These are phyloP conservation scores for Candida ipomoeae DNA, from an alignment of 805 yeast species.

Conservation along the genomic window DNA sequence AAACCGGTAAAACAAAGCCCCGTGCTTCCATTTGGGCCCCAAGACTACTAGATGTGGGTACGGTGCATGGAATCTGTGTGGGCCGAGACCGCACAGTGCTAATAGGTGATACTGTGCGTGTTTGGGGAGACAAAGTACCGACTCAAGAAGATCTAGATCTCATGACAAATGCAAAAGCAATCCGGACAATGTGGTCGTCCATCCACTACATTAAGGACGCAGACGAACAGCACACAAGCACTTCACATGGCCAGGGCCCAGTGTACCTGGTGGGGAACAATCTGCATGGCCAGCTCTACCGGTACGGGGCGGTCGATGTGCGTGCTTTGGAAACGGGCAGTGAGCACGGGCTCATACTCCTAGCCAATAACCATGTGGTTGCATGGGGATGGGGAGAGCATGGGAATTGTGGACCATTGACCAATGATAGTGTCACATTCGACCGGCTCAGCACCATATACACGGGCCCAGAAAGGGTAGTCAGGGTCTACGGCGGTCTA, in stretches of 20 bases:
- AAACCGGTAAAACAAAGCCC: slow-evolving; percentile 11
- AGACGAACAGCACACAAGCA: not conserved
- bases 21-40: slow-evolving; percentile 24
- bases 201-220: slow-evolving; percentile 39
- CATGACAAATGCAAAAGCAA: slow-evolving; percentile 12
- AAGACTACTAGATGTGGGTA: slow-evolving; percentile 14
- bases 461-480: slow-evolving; percentile 19
- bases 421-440: slow-evolving; percentile 30
- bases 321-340: slow-evolving; percentile 59
- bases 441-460: slow-evolving; percentile 34
- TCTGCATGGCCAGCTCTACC: slow-evolving; percentile 64
- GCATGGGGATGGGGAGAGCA: slow-evolving; percentile 99
- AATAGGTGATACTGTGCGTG: slow-evolving; percentile 15
- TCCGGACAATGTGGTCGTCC: slow-evolving; percentile 76
- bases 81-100: slow-evolving; percentile 60
- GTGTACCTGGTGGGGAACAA: slow-evolving; percentile 66
- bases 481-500: slow-evolving; percentile 53
- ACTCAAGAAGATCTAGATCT: slow-evolving; percentile 17
- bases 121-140: slow-evolving; percentile 11
- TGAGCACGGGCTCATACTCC: slow-evolving; percentile 69
- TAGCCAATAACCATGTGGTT: slow-evolving; percentile 33
- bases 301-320: slow-evolving; percentile 15
- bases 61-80: slow-evolving; percentile 26
- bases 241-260: not conserved
- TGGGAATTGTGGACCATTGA: slow-evolving; percentile 75